Conservation (phyloP, 2,329 filamentous ascomycete genomes). For the Calonectria leucothoes region DNA sequence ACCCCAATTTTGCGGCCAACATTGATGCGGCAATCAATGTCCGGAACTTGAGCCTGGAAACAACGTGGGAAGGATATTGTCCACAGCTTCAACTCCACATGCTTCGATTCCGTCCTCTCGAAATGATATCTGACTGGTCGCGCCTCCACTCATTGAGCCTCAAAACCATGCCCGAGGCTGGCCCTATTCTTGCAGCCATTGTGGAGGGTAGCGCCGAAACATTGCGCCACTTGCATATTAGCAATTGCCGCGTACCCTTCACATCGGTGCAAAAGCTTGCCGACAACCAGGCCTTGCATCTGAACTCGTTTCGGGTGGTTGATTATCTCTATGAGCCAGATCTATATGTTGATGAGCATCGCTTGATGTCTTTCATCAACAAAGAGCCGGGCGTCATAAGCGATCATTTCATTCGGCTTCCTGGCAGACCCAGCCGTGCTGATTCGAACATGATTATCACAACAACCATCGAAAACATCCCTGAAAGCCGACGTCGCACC, state of each 20-base stretch:
- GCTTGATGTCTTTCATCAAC: neutral
- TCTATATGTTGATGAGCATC: neutral
- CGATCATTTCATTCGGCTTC: neutral
- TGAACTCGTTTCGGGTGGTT: neutral
- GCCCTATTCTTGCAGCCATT: neutral
- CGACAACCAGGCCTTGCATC: neutral
- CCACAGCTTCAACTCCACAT: neutral
- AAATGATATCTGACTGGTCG: neutral
- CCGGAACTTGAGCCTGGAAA: neutral
- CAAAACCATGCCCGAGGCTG: neutral
- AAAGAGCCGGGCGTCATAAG: neutral
- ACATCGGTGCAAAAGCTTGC: neutral
- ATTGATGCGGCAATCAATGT: conserved; percentile 1
- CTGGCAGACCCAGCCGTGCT: neutral
- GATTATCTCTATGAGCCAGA: neutral
- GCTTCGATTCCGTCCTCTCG: neutral
- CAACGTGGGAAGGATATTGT: neutral
- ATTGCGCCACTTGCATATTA: neutral
- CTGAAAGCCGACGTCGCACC: neutral
- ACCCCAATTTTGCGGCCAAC: neutral
- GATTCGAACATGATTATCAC: neutral
- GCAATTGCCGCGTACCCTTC: neutral
- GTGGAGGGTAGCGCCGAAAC: neutral
- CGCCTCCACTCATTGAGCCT: conserved; percentile 2
- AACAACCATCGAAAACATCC: neutral